These are phyloP conservation scores for Coemansia sp. DNA, from an alignment of 192 early-diverging fungal genomes.

Conservation along the genomic window DNA sequence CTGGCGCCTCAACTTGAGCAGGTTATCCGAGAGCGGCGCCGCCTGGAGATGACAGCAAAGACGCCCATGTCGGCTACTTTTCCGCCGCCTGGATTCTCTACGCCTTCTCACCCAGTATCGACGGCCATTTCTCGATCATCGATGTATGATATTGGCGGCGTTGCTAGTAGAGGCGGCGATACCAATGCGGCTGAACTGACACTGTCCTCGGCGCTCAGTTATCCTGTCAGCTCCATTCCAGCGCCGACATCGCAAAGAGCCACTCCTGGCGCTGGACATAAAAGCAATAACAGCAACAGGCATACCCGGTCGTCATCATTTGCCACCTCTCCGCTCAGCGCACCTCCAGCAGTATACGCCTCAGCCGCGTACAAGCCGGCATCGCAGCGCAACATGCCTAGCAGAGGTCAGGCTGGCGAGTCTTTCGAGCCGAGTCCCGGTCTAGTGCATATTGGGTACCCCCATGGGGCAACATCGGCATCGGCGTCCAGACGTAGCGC, in stretches of 20 bases:
- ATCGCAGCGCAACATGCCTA: not conserved
- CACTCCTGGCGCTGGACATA: not conserved
- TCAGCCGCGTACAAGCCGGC: not conserved
- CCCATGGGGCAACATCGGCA: not conserved
- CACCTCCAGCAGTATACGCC: not conserved
- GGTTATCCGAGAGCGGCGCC: conserved; percentile 14
- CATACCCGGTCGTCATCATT: conserved; percentile 15
- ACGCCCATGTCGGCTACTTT: not conserved
- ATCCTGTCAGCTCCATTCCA: conserved; percentile 4
- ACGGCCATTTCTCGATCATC: not conserved
- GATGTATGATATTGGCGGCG: not conserved
- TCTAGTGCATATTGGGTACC: not conserved
- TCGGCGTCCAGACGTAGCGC: conserved; percentile 27
- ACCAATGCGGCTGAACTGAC: not conserved
- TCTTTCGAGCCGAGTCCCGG: not conserved
- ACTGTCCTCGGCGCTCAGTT: not conserved
- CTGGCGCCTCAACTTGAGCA: conserved; percentile 28
- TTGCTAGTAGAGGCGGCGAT: not conserved
- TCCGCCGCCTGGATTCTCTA: conserved; percentile 6
- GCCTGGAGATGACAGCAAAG: conserved; percentile 7
- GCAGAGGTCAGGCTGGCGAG: not conserved
- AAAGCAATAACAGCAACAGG: not conserved
- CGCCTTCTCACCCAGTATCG: not conserved
- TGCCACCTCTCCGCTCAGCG: conserved; percentile 1
- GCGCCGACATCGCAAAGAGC: not conserved